Base-by-base conservation (phyloP, 2,329 filamentous ascomycete species). In the Fusarium liriodendri region DNA sequence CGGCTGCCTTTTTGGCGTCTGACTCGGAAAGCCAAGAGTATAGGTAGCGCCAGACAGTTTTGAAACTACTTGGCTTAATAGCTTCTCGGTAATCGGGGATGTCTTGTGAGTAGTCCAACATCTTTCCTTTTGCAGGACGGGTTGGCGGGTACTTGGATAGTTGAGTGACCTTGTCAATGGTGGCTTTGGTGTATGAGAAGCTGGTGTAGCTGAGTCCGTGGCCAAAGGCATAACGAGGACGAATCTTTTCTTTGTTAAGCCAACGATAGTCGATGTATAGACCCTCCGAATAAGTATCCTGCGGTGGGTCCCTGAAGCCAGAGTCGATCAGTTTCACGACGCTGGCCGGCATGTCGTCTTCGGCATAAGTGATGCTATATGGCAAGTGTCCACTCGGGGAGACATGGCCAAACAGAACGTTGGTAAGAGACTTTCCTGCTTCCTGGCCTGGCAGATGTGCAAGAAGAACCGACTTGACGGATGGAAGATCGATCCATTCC, bases 391-490 rank as follows among this genome's bases (percentile, higher is more conserved):
- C 95, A 60, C 90, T 94, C 2, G 87, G 87, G 25, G 95, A 96
- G 18, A 91, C 87, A 27, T 92, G 88, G 8, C 95, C 95, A 67
- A 96, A 94, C 2, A 98, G 84, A 1, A 98, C 87, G 75, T 97
- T 94, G 2, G 90, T 89, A 7, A 98, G 87, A 0, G 95, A 94
- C 70, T 94, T 92, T 10, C 95, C 95, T 47, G 93, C 95, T 80
- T 98, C 95, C 79, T 97, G 91, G 2, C 95, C 95, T 0, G 95
- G 95, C 1, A 98, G 86, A 77, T 97, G 94, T n/a, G 94, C 94
- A 64, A 97, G 88, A 2, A 98, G 80, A 0, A 97, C 91, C 0
- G 93, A 92, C 79, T 95, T 95, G 72, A 98, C 90, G 25, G 90
- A 90, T 1, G 93, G 91, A 0, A 94, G 84, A 62, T 96, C 90